Evolutionary conservation across 257 asterid species (phyloP), one percentile per base, ranked within the genome.

Genomic region (Nicotiana paniculata): DNA sequence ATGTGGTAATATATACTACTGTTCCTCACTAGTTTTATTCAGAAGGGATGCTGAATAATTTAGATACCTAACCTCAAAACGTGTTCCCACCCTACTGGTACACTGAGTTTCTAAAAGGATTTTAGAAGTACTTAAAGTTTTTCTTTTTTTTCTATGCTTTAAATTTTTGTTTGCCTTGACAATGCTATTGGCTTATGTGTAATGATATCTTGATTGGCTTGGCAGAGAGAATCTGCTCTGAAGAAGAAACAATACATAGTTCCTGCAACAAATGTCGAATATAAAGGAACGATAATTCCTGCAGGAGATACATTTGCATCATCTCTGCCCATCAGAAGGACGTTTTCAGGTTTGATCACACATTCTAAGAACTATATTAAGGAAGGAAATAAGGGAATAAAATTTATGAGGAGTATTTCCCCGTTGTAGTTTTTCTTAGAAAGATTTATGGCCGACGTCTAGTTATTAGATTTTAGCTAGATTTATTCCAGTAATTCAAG

Each of bases 191-290:
- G 37, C 81, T 4, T 74, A 82, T 58, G 33, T 28, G 30, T 24
- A 70, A 72, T 48, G 54, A 3, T 15, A 59, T 46, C 43, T 77
- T 28, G 10, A 43, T 72, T 61, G 62, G 57, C 48, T 85, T 28
- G 77, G 82, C 85, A 96, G 99, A 91, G 99, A 85, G 97, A 96
- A 89, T 88, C 93, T 75, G 97, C 91, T 21, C 10, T 94, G 88
- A 94, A 85, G 86, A 93, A 91, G 91, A 93, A 95, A 88, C 91
- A 86, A 30, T 93, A 81, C 79, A 83, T 59, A 2, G 74, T 81
- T 82, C 88, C 86, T 30, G 80, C 53, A 79, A 79, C 83, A n/a
- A 86, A 83, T 51, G 85, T 78, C 54, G 70, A 81, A 72, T 84
- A 83, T 61, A 26, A 82, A 57, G 92, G 86, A 83, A 85, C 77